These are phyloP conservation scores for Dujonia santamariae DNA, from an alignment of 1,139 yeast species.

Conservation along the genomic window DNA sequence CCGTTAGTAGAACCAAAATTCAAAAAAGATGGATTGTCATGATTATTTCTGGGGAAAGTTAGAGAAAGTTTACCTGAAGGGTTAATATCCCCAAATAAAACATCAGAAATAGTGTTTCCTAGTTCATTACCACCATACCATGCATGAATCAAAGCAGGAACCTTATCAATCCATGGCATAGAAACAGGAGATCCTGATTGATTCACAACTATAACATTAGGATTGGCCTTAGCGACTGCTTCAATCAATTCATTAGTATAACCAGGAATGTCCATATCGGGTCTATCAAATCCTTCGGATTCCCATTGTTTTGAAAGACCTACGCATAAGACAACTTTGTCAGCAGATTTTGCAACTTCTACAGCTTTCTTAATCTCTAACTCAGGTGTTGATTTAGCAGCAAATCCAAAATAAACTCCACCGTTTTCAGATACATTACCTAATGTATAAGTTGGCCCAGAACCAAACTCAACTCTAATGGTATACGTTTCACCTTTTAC, in stretches of 20 bases:
- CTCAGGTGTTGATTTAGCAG: constrained; percentile 19
- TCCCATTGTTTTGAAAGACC: constrained; percentile 40
- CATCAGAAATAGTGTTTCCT: constrained; percentile 41
- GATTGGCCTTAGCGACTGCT: constrained; percentile 45
- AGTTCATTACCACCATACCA: constrained; percentile 36
- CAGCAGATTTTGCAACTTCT: constrained; percentile 26
- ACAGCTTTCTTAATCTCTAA: constrained; percentile 25
- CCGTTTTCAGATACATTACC: constrained; percentile 23
- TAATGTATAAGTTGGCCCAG: constrained; percentile 42
- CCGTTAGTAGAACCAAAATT: constrained; percentile 39
- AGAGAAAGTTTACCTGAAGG: constrained; percentile 66
- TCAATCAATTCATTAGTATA: constrained; percentile 44
- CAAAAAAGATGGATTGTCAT: constrained; percentile 46
- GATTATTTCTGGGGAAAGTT: constrained; percentile 54
- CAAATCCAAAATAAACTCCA: constrained; percentile 31
- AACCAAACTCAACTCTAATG: constrained; percentile 50
- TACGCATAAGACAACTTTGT: constrained; percentile 41
- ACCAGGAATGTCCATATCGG: constrained; percentile 42
- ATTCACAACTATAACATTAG: constrained; percentile 51
- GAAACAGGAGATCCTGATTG: constrained; percentile 65
- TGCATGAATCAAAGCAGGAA: constrained; percentile 49
- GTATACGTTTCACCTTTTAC: constrained; percentile 40
- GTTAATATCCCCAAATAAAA: constrained; percentile 53
- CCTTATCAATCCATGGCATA: constrained; percentile 53
- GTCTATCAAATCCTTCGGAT: constrained; percentile 35